These are phyloP conservation scores for Globisporangium paroecandrum DNA, from an alignment of 352 stramenopile species.

Conservation along the genomic window DNA sequence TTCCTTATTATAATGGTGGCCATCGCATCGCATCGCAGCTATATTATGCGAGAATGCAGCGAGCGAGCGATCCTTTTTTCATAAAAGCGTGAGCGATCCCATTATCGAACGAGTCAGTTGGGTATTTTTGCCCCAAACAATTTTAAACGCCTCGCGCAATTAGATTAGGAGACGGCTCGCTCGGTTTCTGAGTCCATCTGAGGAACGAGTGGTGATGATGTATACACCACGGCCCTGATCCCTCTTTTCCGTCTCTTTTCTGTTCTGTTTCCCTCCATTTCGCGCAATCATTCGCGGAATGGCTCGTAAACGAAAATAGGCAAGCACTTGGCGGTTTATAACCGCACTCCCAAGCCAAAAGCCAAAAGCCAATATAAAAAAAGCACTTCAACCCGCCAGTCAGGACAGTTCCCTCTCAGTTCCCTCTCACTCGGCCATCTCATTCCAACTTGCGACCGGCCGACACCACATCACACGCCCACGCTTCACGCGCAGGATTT, in stretches of 20 bases:
- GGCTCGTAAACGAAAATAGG: slow-evolving; percentile 17
- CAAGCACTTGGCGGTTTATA: neutral
- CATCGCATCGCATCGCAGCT: neutral
- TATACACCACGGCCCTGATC: neutral
- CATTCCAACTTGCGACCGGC: slow-evolving; percentile 18
- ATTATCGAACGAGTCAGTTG: neutral
- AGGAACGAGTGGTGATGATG: neutral
- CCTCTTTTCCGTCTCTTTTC: neutral
- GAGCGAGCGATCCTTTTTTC: neutral
- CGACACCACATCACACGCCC: neutral
- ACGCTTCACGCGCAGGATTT: too few species aligned
- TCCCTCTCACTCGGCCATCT: neutral
- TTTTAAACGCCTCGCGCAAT: neutral
- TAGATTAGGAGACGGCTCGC: neutral
- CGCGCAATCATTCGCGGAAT: slow-evolving; percentile 10
- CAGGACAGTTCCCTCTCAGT: neutral
- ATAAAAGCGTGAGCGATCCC: neutral
- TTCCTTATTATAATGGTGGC: too few species aligned
- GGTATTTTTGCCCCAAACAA: neutral
- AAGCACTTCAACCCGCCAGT: slow-evolving; percentile 9
- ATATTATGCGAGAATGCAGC: neutral
- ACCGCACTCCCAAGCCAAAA: neutral
- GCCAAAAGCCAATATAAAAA: neutral
- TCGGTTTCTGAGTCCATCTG: neutral
- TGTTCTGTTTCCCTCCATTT: neutral